Evolutionary conservation across 345 rosid species (phyloP).

Genomic region (Citrus maxima): DNA sequence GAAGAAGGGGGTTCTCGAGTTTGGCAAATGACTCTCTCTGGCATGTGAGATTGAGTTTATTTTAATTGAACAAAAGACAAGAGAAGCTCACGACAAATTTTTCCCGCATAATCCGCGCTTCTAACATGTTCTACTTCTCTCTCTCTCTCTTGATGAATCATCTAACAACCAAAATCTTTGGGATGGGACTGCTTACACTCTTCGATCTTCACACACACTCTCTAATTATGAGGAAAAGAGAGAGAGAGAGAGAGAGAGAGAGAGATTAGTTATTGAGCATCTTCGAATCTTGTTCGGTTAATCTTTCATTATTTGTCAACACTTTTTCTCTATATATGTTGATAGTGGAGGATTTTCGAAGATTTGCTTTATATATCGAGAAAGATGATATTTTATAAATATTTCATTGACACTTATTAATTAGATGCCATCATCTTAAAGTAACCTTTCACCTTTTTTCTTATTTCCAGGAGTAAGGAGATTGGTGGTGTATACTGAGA

Average conservation of each 20-base stretch:
- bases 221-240: too few relatives aligned
- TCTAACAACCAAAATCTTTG: not conserved
- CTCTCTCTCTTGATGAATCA: not conserved
- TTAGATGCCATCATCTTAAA: not conserved
- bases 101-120: constrained; percentile 20
- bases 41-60: constrained; percentile 25
- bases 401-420: too few relatives aligned
- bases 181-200: not conserved
- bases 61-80: constrained; percentile 15
- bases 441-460: not conserved
- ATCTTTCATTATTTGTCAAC: constrained; percentile 7
- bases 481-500: too few relatives aligned
- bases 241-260: too few relatives aligned
- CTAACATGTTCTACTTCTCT: constrained; percentile 19
- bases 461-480: too few relatives aligned
- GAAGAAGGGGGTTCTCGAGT: constrained; percentile 23
- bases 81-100: constrained; percentile 16
- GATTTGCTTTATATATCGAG: constrained; percentile 3
- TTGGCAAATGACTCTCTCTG: constrained; percentile 32
- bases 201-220: not conserved
- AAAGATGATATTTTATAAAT: not conserved
- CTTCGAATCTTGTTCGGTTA: constrained; percentile 5
- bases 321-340: not conserved
- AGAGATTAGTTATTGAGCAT: too few relatives aligned
- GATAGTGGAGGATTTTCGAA: constrained; percentile 11